These are phyloP conservation scores for Acer campestre DNA, from an alignment of 345 rosid species.

Conservation along the genomic window DNA sequence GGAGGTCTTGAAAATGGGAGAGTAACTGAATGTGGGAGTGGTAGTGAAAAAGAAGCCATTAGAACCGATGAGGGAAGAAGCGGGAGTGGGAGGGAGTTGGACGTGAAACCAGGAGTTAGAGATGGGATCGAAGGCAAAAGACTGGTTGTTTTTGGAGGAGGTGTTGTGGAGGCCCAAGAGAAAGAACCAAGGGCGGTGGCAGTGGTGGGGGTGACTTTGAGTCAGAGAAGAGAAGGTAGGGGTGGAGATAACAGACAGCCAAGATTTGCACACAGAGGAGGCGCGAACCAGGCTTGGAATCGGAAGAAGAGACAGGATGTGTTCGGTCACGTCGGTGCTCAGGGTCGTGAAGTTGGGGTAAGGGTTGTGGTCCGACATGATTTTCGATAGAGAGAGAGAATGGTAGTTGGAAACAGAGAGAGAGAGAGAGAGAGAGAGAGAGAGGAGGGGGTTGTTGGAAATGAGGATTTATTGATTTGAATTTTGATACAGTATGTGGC, in stretches of 20 bases:
- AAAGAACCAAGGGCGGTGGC: conserved; percentile 74
- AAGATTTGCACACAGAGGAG: conserved; percentile 71
- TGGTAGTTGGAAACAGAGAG: neutral
- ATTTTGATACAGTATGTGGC: no score
- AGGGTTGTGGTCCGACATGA: conserved; percentile 39
- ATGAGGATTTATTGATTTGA: no score
- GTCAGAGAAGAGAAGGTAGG: conserved; percentile 34
- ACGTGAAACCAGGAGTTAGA: conserved; percentile 59
- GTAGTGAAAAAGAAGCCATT: conserved; percentile 74
- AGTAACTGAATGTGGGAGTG: conserved; percentile 61
- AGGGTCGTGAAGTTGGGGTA: conserved; percentile 45
- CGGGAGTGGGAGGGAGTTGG: conserved; percentile 46
- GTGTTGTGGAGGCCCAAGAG: conserved; percentile 91
- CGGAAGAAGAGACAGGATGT: conserved; percentile 72
- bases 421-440: no score
- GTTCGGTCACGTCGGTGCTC: conserved; percentile 55
- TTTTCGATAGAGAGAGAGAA: no score
- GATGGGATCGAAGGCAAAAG: conserved; percentile 80
- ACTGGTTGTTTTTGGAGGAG: conserved; percentile 69
- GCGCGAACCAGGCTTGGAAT: conserved; percentile 72
- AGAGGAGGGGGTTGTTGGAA: no score
- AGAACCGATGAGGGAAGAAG: conserved; percentile 49
- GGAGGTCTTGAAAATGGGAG: conserved; percentile 49
- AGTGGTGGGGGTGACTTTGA: conserved; percentile 10
- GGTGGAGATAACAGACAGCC: conserved; percentile 54